A percentile compares a stretch with the other conserved stretches of the same genome.
These are phyloP conservation scores for Microcos paniculata DNA, from an alignment of 345 rosid species.

Conservation along the genomic window DNA sequence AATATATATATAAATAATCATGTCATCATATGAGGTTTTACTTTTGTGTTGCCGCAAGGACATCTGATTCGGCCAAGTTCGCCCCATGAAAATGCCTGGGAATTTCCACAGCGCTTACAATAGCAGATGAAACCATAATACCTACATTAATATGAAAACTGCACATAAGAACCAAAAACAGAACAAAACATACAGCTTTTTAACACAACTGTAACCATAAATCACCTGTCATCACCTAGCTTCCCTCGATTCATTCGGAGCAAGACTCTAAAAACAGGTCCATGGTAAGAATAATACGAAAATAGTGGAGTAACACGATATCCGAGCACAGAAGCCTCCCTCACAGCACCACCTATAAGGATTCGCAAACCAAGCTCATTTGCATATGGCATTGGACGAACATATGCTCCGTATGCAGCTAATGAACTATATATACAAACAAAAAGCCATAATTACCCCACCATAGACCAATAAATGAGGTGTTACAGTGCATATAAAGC, in stretches of 20 bases:
- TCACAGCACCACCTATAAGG: constrained; percentile 88
- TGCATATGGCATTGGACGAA: constrained; percentile 84
- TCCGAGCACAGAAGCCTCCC: constrained; percentile 88
- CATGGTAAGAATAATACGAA: constrained; percentile 83
- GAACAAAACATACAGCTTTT: not conserved
- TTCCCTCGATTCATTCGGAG: constrained; percentile 62
- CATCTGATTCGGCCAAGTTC: constrained; percentile 69
- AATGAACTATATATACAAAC: constrained; percentile 51
- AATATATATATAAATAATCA: not conserved
- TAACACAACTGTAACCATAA: not conserved
- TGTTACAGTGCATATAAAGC: not conserved
- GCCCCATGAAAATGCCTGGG: constrained; percentile 58
- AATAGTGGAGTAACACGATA: constrained; percentile 70
- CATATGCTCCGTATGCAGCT: constrained; percentile 83
- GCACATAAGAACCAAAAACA: constrained; percentile 17
- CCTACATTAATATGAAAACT: constrained; percentile 36
- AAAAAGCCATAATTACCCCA: not conserved
- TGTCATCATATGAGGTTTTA: constrained; percentile 2
- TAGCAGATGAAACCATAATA: constrained; percentile 80
- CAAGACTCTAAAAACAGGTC: constrained; percentile 81
- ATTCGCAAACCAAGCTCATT: constrained; percentile 88
- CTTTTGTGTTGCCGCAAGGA: constrained; percentile 51
- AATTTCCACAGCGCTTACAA: constrained; percentile 69
- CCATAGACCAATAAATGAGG: not conserved
- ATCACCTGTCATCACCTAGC: constrained; percentile 57